These are phyloP conservation scores for Yarrowia keelungensis DNA, from an alignment of 805 yeast genomes.

Conservation along the genomic window DNA sequence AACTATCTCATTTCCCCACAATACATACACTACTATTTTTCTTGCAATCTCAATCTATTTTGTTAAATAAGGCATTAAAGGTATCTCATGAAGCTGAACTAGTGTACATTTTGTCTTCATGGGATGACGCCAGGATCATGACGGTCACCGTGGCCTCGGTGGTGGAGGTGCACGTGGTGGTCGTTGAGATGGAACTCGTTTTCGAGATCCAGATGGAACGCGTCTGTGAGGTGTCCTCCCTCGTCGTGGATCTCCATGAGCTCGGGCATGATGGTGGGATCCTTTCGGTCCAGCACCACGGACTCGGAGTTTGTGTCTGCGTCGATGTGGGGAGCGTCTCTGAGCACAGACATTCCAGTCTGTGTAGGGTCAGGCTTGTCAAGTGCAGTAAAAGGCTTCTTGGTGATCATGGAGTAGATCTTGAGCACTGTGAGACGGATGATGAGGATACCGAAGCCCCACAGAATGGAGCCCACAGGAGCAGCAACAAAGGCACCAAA, in stretches of 20 bases:
- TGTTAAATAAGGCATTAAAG: slow-evolving; percentile 10
- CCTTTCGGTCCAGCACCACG: slow-evolving; percentile 24
- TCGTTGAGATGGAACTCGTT: slow-evolving; percentile 4
- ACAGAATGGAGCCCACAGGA: slow-evolving; percentile 76
- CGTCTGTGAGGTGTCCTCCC: slow-evolving; percentile 13
- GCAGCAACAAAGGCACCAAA: slow-evolving; percentile 95
- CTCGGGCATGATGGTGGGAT: slow-evolving; percentile 27
- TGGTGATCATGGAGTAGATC: slow-evolving; percentile 50
- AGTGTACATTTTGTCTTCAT: background rate
- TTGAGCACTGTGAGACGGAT: slow-evolving; percentile 44
- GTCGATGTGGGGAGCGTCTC: slow-evolving; percentile 9
- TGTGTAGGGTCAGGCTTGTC: slow-evolving; percentile 44
- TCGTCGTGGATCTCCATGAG: slow-evolving; percentile 16
- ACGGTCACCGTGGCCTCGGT: background rate
- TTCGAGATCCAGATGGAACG: slow-evolving; percentile 2
- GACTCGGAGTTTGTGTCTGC: slow-evolving; percentile 16
- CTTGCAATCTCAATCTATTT: background rate
- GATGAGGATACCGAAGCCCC: slow-evolving; percentile 61
- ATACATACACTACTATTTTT: too few relatives aligned
- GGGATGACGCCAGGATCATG: background rate
- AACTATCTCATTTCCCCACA: too few relatives aligned
- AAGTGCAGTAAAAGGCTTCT: slow-evolving; percentile 52
- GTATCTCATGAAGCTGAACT: background rate
- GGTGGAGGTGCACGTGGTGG: slow-evolving; percentile 8
- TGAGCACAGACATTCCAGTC: slow-evolving; percentile 7